A percentile compares a stretch with the other conserved stretches of the same genome.
These are phyloP conservation scores for Naegleria fowleri DNA, from an alignment of 208 protist genomes.

Conservation along the genomic window DNA sequence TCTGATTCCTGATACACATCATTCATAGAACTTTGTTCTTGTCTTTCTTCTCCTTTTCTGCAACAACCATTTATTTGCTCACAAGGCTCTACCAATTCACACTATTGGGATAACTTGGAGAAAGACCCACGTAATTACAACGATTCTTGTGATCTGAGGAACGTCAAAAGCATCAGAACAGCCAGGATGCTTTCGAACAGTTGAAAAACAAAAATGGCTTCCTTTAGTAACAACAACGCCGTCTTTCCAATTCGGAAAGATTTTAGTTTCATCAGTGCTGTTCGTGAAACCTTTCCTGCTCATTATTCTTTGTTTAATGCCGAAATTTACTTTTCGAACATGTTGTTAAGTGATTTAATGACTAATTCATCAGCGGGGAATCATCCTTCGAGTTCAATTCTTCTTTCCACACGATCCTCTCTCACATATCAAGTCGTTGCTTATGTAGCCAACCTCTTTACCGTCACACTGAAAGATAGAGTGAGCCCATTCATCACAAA, in stretches of 20 bases:
- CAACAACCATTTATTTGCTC: too few species aligned
- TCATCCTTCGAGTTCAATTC: neutral
- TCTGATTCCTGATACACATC: neutral
- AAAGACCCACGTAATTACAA: too few species aligned
- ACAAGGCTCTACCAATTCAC: too few species aligned
- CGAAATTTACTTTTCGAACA: constrained; percentile 19
- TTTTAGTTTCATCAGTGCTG: constrained; percentile 1
- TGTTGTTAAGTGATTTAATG: constrained; percentile 10
- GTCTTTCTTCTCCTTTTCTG: too few species aligned
- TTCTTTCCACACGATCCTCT: neutral
- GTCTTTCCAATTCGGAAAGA: neutral
- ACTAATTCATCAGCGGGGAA: neutral
- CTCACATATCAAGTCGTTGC: neutral
- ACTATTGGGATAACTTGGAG: too few species aligned
- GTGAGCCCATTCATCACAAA: neutral
- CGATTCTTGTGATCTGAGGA: too few species aligned
- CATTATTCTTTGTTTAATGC: neutral
- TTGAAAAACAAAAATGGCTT: too few species aligned
- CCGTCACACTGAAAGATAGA: neutral
- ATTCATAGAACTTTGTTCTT: too few species aligned
- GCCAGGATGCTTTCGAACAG: too few species aligned
- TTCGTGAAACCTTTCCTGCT: neutral
- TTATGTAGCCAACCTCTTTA: neutral
- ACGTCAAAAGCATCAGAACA: too few species aligned
- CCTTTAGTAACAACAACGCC: too few species aligned